A percentile compares a stretch with the other conserved stretches of the same genome.
Evolutionary conservation across 495 filamentous ascomycete species (phyloP).

Genomic region (Thozetella sp.): DNA sequence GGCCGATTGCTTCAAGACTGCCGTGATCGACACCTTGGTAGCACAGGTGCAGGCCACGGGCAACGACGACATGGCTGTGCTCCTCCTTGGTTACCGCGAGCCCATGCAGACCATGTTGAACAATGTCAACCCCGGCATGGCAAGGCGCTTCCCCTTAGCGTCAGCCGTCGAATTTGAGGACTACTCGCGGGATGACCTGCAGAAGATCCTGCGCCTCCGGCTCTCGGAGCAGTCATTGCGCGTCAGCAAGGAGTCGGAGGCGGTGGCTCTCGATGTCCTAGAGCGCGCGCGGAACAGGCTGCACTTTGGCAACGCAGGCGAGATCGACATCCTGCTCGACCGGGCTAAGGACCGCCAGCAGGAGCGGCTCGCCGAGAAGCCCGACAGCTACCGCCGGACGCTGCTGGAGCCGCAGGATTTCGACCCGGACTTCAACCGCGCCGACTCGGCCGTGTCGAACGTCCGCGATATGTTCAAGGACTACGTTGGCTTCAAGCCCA

Average conservation of each 20-base stretch:
- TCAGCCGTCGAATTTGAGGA: slow-evolving; percentile 73
- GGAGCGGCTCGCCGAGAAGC: slow-evolving; percentile 35
- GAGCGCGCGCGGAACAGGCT: slow-evolving; percentile 52
- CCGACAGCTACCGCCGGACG: slow-evolving; percentile 6
- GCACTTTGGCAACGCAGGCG: slow-evolving; percentile 64
- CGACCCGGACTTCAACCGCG: slow-evolving; percentile 66
- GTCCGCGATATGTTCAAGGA: slow-evolving; percentile 61
- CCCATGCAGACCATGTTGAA: slow-evolving; percentile 79
- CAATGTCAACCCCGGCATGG: slow-evolving; percentile 76
- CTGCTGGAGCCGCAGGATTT: slow-evolving; percentile 66
- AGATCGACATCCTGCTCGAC: slow-evolving; percentile 68
- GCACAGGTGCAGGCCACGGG: slow-evolving; percentile 78
- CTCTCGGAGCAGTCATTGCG: slow-evolving; percentile 47
- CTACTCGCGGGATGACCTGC: slow-evolving; percentile 60
- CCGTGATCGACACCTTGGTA: slow-evolving; percentile 79
- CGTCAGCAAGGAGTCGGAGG: slow-evolving; percentile 38
- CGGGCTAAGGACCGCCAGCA: slow-evolving; percentile 62
- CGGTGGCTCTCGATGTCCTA: slow-evolving; percentile 50
- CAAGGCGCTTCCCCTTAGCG: slow-evolving; percentile 66
- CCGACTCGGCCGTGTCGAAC: slow-evolving; percentile 48
- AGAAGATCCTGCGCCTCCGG: slow-evolving; percentile 59
- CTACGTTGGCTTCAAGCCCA: slow-evolving; percentile 64
- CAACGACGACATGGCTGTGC: slow-evolving; percentile 78
- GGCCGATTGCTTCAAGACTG: slow-evolving; percentile 60
- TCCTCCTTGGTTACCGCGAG: slow-evolving; percentile 76